Base-by-base conservation (phyloP, 331 rosid genomes). In the Dryas integrifolia region DNA sequence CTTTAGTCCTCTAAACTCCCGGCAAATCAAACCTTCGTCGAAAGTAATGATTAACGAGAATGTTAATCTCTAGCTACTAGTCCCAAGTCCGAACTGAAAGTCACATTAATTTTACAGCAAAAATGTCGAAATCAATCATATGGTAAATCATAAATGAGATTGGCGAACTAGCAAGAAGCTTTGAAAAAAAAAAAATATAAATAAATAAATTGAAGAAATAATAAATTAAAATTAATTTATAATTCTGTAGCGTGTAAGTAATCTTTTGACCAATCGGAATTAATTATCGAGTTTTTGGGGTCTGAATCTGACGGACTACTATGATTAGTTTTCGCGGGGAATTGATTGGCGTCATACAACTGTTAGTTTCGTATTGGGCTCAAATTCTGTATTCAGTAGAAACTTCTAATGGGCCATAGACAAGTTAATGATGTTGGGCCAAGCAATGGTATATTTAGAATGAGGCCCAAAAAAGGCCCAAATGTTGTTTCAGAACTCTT, bases 1-100 rank as follows among this genome's bases (percentile, higher is more conserved):
- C 47, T 67, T 61, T 15, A 3, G 10, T 47, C 18, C 51, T 40
- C 41, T 0, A 13, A 69, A 8, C 4, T 52, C 40, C 51, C 74
- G 52, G 73, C 73, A 40, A 40, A 46, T 68, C 26, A 69, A 52
- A 39, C 57, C 11, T 3, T 40, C 45, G 30, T 69, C 73, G 11
- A 44, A 69, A 16, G 63, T 40, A 55, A 53, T 10, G 50, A 10
- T 52, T n/a, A 47, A 61, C 10, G 58, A 26, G 21, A 56, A 9
- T 14, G 9, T 35, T 39, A 44, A 35, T 68, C 61, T 58, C 57
- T 50, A 67, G 59, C 69, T 39, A 44, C 78, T 44, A 46, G 76
- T 69, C 79, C 73, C 8, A 72, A 68, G 55, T 13, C 79, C 57
- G 55, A 74, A 55, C 66, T 21, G 52, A 51, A 69, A 30, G 74